These are phyloP conservation scores for Carex pumila DNA, from an alignment of 176 grass and related monocot genomes.

Conservation along the genomic window DNA sequence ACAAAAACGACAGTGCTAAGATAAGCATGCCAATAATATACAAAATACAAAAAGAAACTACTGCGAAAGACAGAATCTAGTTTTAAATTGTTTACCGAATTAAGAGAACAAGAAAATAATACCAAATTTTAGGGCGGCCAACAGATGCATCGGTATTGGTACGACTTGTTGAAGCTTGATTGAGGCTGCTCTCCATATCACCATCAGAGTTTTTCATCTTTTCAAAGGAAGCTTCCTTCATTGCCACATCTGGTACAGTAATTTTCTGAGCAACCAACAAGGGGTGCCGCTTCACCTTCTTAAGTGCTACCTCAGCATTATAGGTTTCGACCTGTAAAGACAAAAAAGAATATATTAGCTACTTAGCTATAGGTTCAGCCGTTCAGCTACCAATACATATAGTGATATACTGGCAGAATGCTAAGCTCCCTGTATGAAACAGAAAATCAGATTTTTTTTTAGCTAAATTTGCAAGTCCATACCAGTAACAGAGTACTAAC, in stretches of 20 bases:
- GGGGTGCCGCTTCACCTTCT: constrained; percentile 68
- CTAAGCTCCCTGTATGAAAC: neutral
- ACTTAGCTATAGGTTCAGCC: neutral
- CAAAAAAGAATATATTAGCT: neutral
- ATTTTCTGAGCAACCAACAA: constrained; percentile 18
- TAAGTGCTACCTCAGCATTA: constrained; percentile 51
- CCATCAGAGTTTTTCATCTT: constrained; percentile 10
- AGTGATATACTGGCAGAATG: neutral
- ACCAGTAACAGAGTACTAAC: neutral
- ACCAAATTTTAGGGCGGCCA: constrained; percentile 76
- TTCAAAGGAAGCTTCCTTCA: constrained; percentile 32
- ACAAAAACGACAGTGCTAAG: constrained; percentile 36
- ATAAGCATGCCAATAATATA: neutral
- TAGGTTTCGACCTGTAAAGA: constrained; percentile 63
- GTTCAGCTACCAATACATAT: neutral
- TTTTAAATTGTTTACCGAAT: neutral
- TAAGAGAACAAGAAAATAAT: constrained; percentile 9
- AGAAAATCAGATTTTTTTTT: neutral
- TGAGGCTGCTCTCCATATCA: constrained; percentile 34
- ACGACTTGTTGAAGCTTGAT: constrained; percentile 31
- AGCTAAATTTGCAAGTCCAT: neutral
- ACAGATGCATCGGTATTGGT: constrained; percentile 30
- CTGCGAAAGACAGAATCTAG: neutral
- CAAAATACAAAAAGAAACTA: neutral
- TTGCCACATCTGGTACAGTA: constrained; percentile 38